Conservation (phyloP, 257 asterid genomes). For the Solanum corneliomulleri region DNA sequence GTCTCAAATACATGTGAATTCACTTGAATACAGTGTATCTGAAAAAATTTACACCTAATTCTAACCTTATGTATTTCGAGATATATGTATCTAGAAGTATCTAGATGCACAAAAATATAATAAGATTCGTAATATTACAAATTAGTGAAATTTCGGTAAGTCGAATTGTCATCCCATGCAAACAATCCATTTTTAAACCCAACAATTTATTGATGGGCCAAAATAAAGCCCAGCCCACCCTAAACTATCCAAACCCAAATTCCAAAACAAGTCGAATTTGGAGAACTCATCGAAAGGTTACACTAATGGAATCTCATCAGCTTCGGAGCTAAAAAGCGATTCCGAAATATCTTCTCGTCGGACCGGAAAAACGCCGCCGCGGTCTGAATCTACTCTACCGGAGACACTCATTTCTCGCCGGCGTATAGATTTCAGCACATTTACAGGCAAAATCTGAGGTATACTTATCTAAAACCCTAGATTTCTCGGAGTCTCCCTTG, state of each 20-base stretch:
- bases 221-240: not conserved
- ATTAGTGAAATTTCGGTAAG: not conserved
- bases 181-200: not conserved
- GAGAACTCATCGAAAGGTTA: not conserved
- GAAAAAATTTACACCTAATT: too few species aligned
- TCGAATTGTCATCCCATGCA: not conserved
- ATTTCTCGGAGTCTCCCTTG: not conserved
- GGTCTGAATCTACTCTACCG: not conserved
- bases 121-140: too few species aligned
- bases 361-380: not conserved
- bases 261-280: not conserved
- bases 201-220: not conserved
- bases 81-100: too few species aligned
- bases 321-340: not conserved
- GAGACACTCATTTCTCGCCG: not conserved
- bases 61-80: too few species aligned
- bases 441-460: not conserved
- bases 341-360: not conserved
- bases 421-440: not conserved
- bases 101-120: too few species aligned
- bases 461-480: not conserved
- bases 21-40: not conserved
- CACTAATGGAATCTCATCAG: not conserved
- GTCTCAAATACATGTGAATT: not conserved
- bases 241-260: not conserved